Base-by-base conservation (phyloP, 2,329 filamentous ascomycete species). In the Apiospora hydei region DNA sequence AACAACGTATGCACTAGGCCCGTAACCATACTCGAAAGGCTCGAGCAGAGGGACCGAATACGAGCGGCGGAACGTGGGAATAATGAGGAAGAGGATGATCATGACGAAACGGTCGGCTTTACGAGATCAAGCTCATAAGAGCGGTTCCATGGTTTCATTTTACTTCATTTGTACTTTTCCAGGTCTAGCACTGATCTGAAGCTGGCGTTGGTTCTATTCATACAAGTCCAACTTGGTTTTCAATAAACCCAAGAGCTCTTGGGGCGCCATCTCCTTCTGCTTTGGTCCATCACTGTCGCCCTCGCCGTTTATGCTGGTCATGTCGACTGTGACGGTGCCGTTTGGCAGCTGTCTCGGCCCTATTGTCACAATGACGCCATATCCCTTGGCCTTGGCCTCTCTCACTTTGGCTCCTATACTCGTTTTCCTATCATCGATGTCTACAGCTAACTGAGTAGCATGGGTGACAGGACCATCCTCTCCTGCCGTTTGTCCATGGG, bases 301-400 rank as follows among this genome's bases (percentile, higher is more conserved):
- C n/a, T 71, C 69, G 43, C 78, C 75, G 4, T 85, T 76, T 24
- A 81, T 80, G 41, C 44, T 68, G 1, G 79, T 78, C 43, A 84
- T 77, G 71, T 88, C 84, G 44, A 85, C 86, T 41, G 78, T 88
- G 44, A 95, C 84, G n/a, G 85, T 87, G 51, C 86, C 85, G 18
- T 84, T 85, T n/a, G 85, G 82, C 2, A 93, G 81, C 76, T 95
- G 90, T 71, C 86, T 86, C 43, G 89, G 85, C 0, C 95, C 95
- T 14, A 96, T 85, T 1, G 95, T 90, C 44, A 94, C 86, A 70
- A 96, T 90, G 71, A 93, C 85, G 70, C 92, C 90, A 80, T 95
- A 96, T 53, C 91, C 91, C 81, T 91, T 92, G 67, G 82, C 80
- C 75, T 89, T 91, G n/a, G 94, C 94, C 78, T 93, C 90, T 44